These are phyloP conservation scores for Crotalaria pallida DNA, from an alignment of 306 rosid species.

Conservation along the genomic window DNA sequence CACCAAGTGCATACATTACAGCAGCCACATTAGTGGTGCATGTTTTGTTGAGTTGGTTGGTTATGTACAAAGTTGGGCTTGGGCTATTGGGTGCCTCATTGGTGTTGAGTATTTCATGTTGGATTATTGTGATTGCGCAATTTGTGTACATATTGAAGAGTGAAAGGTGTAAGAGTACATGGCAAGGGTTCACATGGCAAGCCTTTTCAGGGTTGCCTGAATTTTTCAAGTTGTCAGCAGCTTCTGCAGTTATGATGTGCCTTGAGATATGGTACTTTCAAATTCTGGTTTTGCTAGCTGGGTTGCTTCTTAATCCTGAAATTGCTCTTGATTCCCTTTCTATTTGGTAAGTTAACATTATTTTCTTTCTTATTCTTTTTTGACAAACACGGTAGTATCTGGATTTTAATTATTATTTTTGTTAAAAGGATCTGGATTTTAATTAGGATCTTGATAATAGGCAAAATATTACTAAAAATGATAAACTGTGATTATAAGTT, in stretches of 20 bases:
- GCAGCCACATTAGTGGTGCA: conserved; percentile 43
- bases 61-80: conserved; percentile 45
- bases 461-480: too few relatives aligned
- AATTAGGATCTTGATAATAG: too few relatives aligned
- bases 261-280: conserved; percentile 77
- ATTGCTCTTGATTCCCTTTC: conserved; percentile 69
- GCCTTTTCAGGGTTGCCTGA: conserved; percentile 46
- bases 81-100: conserved; percentile 67
- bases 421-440: too few relatives aligned
- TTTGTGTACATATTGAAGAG: conserved; percentile 59
- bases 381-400: neutral
- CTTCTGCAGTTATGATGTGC: conserved; percentile 74
- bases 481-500: too few relatives aligned
- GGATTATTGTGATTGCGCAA: conserved; percentile 62
- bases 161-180: conserved; percentile 44
- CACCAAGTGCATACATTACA: conserved; percentile 69
- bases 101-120: conserved; percentile 78
- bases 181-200: conserved; percentile 50
- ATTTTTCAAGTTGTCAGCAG: conserved; percentile 60
- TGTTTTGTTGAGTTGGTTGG: conserved; percentile 48
- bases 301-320: conserved; percentile 61
- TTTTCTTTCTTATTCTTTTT: neutral
- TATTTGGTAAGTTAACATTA: conserved; percentile 40
- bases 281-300: conserved; percentile 70
- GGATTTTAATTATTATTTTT: too few relatives aligned